Evolutionary conservation across 495 filamentous ascomycete genomes (phyloP).

Genomic region (Neurospora sp.): DNA sequence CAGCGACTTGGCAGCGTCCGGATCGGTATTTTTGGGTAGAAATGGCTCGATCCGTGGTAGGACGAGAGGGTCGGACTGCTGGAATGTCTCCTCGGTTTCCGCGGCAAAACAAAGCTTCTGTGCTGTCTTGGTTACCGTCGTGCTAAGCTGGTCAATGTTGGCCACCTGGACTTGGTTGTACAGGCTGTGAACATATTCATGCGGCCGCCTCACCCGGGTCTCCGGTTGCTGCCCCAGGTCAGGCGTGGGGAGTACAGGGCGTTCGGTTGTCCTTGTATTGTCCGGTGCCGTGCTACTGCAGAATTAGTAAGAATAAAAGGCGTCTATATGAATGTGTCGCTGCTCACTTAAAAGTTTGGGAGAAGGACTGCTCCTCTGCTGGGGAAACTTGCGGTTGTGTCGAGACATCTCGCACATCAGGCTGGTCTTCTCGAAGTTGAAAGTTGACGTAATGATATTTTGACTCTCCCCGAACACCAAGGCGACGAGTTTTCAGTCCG

Average conservation of each 20-base stretch:
- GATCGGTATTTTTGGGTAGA: conserved; percentile 65
- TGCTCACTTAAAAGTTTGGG: conserved; percentile 34
- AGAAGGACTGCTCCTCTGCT: conserved; percentile 23
- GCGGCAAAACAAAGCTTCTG: conserved; percentile 58
- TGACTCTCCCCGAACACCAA: conserved; percentile 91
- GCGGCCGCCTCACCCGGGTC: conserved; percentile 12
- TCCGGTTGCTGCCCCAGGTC: conserved; percentile 25
- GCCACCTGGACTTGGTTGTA: conserved; percentile 41
- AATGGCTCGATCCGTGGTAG: conserved; percentile 71
- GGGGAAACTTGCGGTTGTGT: conserved; percentile 28
- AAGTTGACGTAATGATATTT: conserved; percentile 98
- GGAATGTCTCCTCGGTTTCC: conserved; percentile 38
- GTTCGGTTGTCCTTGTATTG: conserved; percentile 34
- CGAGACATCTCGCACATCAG: conserved; percentile 30
- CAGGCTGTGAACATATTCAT: conserved; percentile 30
- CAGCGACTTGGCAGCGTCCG: conserved; percentile 70
- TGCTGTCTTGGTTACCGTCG: conserved; percentile 44
- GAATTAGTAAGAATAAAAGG: not conserved
- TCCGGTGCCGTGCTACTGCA: conserved; percentile 18
- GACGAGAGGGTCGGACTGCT: conserved; percentile 54
- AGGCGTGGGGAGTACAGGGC: conserved; percentile 62
- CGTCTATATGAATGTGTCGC: not conserved
- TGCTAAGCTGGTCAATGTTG: conserved; percentile 34
- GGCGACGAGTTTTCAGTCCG: conserved; percentile 78
- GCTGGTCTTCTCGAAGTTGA: conserved; percentile 54